Evolutionary conservation across 1,284 basidiomycete genomes (phyloP), one percentile per base, ranked within the genome.

Genomic region (Polyporus tsugae): DNA sequence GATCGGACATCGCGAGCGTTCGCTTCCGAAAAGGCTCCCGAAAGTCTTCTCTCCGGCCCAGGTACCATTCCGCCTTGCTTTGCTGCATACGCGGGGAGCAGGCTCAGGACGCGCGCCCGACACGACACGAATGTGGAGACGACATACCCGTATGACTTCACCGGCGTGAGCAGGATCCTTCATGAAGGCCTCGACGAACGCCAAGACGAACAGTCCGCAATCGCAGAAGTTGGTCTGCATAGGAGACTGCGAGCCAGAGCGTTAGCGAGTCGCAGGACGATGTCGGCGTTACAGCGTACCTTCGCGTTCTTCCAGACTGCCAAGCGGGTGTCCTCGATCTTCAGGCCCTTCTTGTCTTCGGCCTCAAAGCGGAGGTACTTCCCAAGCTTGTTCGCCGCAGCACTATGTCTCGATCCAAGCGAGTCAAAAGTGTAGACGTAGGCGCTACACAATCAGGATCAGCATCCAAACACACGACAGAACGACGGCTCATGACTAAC

Each of bases 391-490:
- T 82, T 91, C 55, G 84, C 78, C 1, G 91, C 94, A 25, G 87
- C 84, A 0, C 81, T 80, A 79, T 98, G 97, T 17, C 82, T 80
- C 13, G 82, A 82, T 0, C 92, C 91, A 36, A 99, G 86, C 1
- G 96, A 98, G 78, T 99, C 97, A 63, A 99, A 87, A 0, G 90
- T 94, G 76, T 96, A 89, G 53, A 98, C 91, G 73, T 87, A 89
- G 3, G 94, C 90, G 60, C 94, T 95, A 71, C 15, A 67, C 19
- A 10, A 4, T 58, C 33, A 3, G 62, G 17, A 25, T 29, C 25
- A 55, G 62, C n/a, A 13, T 11, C 4, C n/a, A 22, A 29, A 19
- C n/a, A 11, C 2, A 49, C 22, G 22, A 49, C 57, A 7, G 15
- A 4, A 11, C 22, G 11, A 49, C 11, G 13, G 44, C 2, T 0